Conservation (phyloP, 2,329 filamentous ascomycete species). For the Cercospora brassicicola region DNA sequence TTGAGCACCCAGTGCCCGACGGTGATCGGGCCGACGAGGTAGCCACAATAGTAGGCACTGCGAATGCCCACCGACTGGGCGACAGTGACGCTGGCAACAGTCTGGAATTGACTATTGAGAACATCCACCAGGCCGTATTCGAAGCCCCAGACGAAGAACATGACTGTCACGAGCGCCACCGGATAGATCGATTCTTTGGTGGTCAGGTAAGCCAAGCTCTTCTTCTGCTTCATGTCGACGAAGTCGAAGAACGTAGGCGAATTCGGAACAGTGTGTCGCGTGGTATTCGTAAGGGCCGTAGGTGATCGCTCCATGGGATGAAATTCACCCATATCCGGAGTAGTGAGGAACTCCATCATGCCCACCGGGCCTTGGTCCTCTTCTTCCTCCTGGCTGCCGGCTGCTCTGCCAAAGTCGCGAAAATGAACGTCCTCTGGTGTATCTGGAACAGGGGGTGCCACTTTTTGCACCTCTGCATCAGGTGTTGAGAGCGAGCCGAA, state of each 20-base stretch:
- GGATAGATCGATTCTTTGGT: constrained; percentile 68
- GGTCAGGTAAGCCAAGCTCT: constrained; percentile 68
- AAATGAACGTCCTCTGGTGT: constrained; percentile 28
- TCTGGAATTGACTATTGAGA: constrained; percentile 70
- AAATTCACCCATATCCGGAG: constrained; percentile 44
- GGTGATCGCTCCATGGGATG: constrained; percentile 40
- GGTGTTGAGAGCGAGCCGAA: constrained; percentile 29
- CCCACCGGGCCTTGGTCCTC: constrained; percentile 37
- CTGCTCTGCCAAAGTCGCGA: constrained; percentile 30
- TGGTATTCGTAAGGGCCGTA: constrained; percentile 45
- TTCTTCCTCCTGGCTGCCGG: constrained; percentile 9
- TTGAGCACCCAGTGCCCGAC: constrained; percentile 62
- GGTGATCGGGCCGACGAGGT: constrained; percentile 67
- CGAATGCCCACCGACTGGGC: constrained; percentile 67
- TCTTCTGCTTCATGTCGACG: constrained; percentile 67
- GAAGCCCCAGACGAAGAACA: constrained; percentile 89
- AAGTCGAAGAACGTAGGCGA: constrained; percentile 69
- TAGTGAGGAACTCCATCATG: constrained; percentile 57
- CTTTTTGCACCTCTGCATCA: constrained; percentile 15
- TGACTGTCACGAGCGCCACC: constrained; percentile 70
- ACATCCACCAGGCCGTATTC: constrained; percentile 84
- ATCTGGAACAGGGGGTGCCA: constrained; percentile 15
- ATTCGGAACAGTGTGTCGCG: constrained; percentile 38
- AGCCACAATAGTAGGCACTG: constrained; percentile 69
- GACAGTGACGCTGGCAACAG: constrained; percentile 60